Conservation (phyloP, 1,139 yeast genomes). For the Scheffersomyces quercinus region DNA sequence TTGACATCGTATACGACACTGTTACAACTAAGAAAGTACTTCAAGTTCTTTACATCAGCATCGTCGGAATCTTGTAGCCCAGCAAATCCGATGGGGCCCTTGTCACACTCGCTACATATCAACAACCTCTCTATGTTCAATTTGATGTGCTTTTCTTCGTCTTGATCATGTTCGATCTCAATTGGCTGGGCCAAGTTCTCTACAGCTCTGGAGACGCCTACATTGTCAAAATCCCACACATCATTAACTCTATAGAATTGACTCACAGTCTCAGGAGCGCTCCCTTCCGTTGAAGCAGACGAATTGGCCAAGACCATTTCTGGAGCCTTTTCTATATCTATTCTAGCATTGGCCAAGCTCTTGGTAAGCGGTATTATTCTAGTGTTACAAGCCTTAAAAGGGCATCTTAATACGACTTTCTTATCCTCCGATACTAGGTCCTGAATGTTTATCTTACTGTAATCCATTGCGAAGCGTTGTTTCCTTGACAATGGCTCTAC, state of each 20-base stretch:
- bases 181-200: conserved; percentile 21
- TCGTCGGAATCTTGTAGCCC: conserved; percentile 33
- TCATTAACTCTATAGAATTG: conserved; percentile 48
- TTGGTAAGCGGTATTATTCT: conserved; percentile 32
- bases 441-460: neutral
- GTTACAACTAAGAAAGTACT: conserved; percentile 43
- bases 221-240: conserved; percentile 76
- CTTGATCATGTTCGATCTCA: conserved; percentile 15
- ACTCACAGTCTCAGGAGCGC: conserved; percentile 1
- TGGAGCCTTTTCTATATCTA: conserved; percentile 28
- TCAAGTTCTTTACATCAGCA: conserved; percentile 35
- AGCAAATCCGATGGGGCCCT: conserved; percentile 74
- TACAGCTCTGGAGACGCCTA: conserved; percentile 65
- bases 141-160: conserved; percentile 10
- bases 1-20: conserved; percentile 42
- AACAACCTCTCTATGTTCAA: conserved; percentile 50
- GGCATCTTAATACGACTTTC: conserved; percentile 30
- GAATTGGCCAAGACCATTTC: conserved; percentile 25
- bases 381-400: conserved; percentile 37
- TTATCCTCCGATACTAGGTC: neutral
- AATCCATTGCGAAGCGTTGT: too few species aligned
- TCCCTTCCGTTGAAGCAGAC: neutral
- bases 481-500: too few species aligned
- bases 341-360: conserved; percentile 12
- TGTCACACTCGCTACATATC: conserved; percentile 73